A percentile compares a stretch with the other conserved stretches of the same genome.
These are phyloP conservation scores for Alternaria conjuncta DNA, from an alignment of 2,329 filamentous ascomycete genomes.

Conservation along the genomic window DNA sequence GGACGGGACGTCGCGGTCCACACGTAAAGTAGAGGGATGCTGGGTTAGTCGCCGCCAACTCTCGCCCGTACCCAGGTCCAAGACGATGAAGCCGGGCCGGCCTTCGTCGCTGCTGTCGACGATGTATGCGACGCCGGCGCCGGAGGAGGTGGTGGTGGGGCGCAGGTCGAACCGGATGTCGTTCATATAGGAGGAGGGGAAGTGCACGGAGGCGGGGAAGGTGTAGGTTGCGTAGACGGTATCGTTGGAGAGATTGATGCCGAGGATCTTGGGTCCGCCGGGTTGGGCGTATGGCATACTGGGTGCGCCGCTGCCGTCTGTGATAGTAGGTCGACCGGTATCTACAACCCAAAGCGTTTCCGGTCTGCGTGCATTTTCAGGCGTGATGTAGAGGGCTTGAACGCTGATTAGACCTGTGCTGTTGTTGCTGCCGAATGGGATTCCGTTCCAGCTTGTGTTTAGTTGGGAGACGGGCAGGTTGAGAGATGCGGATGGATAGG, in stretches of 20 bases:
- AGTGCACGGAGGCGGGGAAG: slow-evolving; percentile 55
- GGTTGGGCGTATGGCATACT: slow-evolving; percentile 45
- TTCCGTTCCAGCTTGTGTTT: slow-evolving; percentile 51
- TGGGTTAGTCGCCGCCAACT: slow-evolving; percentile 57
- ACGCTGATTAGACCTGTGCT: slow-evolving; percentile 55
- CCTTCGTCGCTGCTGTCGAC: slow-evolving; percentile 56
- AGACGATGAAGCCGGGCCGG: slow-evolving; percentile 57
- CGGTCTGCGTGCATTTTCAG: slow-evolving; percentile 39
- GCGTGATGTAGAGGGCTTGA: slow-evolving; percentile 59
- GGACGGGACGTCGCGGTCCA: slow-evolving; percentile 53
- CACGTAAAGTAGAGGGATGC: slow-evolving; percentile 44
- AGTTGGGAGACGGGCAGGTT: slow-evolving; percentile 57
- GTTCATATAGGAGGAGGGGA: slow-evolving; percentile 58
- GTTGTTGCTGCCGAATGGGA: slow-evolving; percentile 55
- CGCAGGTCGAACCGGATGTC: slow-evolving; percentile 60
- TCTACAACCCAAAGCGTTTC: slow-evolving; percentile 58
- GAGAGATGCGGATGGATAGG: slow-evolving; percentile 53
- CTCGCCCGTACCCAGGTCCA: slow-evolving; percentile 57
- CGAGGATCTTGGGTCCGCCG: slow-evolving; percentile 61
- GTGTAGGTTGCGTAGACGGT: slow-evolving; percentile 57
- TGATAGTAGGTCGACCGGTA: slow-evolving; percentile 52
- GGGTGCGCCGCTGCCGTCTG: slow-evolving; percentile 31
- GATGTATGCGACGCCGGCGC: slow-evolving; percentile 58
- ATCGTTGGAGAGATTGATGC: slow-evolving; percentile 54
- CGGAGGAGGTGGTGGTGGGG: slow-evolving; percentile 47